Evolutionary conservation across 78 protist species (phyloP).

Genomic region (Carpediemonas membranifera): DNA sequence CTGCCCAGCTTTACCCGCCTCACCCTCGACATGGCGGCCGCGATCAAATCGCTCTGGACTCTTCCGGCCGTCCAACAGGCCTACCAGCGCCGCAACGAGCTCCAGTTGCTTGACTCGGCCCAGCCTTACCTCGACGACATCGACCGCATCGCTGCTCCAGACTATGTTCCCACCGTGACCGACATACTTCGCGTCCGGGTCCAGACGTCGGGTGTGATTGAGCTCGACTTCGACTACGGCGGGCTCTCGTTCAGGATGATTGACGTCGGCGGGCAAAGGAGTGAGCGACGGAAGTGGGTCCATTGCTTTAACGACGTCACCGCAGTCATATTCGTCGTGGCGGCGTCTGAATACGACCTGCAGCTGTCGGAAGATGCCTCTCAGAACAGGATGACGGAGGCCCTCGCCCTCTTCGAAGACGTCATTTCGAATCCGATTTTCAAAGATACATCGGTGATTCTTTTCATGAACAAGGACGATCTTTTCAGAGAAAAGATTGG

Average conservation of each 20-base stretch:
- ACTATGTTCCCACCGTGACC: constrained; percentile 50
- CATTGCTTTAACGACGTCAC: constrained; percentile 61
- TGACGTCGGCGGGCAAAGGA: constrained; percentile 72
- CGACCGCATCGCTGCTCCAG: constrained; percentile 24
- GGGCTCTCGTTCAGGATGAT: background rate
- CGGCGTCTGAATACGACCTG: constrained; percentile 35
- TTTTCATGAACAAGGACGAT: background rate
- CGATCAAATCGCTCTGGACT: constrained; percentile 26
- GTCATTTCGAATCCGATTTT: constrained; percentile 35
- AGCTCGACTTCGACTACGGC: background rate
- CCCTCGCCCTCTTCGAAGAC: background rate
- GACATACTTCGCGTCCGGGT: constrained; percentile 61
- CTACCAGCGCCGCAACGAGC: constrained; percentile 20
- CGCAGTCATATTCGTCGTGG: constrained; percentile 54
- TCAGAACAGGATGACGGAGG: background rate
- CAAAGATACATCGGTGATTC: constrained; percentile 12
- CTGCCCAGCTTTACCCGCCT: background rate
- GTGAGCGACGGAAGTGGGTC: constrained; percentile 62
- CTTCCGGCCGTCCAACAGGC: constrained; percentile 43
- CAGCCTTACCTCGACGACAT: background rate
- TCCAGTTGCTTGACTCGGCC: constrained; percentile 46
- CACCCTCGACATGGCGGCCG: background rate
- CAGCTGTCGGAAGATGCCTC: background rate
- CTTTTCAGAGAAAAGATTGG: background rate
- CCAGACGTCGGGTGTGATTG: constrained; percentile 58